Percentiles rank a stretch among this genome's conserved stretches.
Evolutionary conservation across 768 basidiomycete species (phyloP).

Genomic region (Cystofilobasidium bisporidii): DNA sequence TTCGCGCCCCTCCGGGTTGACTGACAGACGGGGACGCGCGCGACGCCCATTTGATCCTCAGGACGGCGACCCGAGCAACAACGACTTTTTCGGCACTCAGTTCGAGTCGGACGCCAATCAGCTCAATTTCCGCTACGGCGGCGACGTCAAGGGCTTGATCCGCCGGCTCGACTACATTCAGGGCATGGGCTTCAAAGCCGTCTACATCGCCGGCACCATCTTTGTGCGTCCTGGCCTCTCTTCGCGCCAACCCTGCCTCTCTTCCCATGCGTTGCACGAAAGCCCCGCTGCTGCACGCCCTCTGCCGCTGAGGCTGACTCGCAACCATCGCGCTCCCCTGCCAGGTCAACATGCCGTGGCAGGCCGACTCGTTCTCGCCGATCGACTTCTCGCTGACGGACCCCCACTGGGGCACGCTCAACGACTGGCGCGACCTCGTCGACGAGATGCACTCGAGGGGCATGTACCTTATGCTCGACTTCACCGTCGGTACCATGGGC

Average conservation of each 20-base stretch:
- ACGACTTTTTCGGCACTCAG: conserved; percentile 71
- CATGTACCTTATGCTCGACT: conserved; percentile 90
- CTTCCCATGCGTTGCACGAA: no score
- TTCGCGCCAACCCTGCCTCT: no score
- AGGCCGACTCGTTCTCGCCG: conserved; percentile 56
- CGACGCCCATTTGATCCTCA: background rate
- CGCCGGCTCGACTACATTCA: conserved; percentile 73
- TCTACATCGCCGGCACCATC: conserved; percentile 86
- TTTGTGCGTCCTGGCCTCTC: conserved; percentile 72
- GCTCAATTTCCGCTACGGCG: conserved; percentile 79
- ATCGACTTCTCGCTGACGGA: conserved; percentile 82
- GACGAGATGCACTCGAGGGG: conserved; percentile 65
- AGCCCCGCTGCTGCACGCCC: no score
- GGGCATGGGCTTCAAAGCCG: conserved; percentile 72
- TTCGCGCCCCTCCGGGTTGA: no score
- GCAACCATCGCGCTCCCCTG: no score
- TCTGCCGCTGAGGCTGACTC: no score
- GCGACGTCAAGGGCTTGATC: conserved; percentile 71
- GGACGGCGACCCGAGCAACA: conserved; percentile 83
- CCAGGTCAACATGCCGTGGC: conserved; percentile 28
- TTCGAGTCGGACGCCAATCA: conserved; percentile 80
- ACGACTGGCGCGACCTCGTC: conserved; percentile 67
- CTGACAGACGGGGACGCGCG: no score
- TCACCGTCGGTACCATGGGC: conserved; percentile 85
- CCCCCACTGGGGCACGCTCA: conserved; percentile 80